These are phyloP conservation scores for Helotiales sp. DNA, from an alignment of 2,329 filamentous ascomycete species.

Conservation along the genomic window DNA sequence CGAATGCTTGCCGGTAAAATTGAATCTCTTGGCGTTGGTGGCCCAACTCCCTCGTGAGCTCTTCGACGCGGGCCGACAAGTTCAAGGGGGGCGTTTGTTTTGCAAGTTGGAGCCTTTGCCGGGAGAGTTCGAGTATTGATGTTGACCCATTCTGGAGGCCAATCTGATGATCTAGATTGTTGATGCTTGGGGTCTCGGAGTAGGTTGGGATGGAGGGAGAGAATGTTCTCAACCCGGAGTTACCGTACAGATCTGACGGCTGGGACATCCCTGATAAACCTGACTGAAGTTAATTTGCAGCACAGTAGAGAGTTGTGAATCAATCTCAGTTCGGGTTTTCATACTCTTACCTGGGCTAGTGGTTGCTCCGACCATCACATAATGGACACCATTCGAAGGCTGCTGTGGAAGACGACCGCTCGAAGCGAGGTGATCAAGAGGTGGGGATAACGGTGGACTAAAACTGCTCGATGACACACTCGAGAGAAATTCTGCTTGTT, in stretches of 20 bases:
- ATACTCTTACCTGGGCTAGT: not conserved
- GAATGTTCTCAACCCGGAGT: slow-evolving; percentile 1
- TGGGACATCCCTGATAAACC: slow-evolving; percentile 11
- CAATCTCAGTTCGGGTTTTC: not conserved
- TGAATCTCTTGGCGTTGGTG: slow-evolving; percentile 26
- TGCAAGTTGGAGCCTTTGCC: slow-evolving; percentile 18
- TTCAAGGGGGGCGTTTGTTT: slow-evolving; percentile 21
- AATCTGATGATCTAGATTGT: slow-evolving; percentile 28
- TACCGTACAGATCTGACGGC: not conserved
- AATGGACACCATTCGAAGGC: not conserved
- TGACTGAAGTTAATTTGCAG: not conserved
- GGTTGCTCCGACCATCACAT: not conserved
- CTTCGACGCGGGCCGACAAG: slow-evolving; percentile 22
- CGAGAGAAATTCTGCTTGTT: not conserved
- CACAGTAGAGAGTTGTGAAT: not conserved
- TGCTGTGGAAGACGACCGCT: not conserved
- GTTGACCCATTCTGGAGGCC: slow-evolving; percentile 25
- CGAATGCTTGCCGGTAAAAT: slow-evolving; percentile 30
- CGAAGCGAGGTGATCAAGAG: not conserved
- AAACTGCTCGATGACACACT: slow-evolving; percentile 1
- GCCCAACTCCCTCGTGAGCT: slow-evolving; percentile 30
- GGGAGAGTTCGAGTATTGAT: slow-evolving; percentile 25
- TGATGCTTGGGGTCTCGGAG: slow-evolving; percentile 19
- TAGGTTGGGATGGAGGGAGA: slow-evolving; percentile 9
- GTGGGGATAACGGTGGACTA: not conserved